A percentile compares a stretch with the other conserved stretches of the same genome.
phyloP scores from a whole-genome alignment of 2,329 filamentous ascomycete genomes.

The Diplodia mutila region DNA sequence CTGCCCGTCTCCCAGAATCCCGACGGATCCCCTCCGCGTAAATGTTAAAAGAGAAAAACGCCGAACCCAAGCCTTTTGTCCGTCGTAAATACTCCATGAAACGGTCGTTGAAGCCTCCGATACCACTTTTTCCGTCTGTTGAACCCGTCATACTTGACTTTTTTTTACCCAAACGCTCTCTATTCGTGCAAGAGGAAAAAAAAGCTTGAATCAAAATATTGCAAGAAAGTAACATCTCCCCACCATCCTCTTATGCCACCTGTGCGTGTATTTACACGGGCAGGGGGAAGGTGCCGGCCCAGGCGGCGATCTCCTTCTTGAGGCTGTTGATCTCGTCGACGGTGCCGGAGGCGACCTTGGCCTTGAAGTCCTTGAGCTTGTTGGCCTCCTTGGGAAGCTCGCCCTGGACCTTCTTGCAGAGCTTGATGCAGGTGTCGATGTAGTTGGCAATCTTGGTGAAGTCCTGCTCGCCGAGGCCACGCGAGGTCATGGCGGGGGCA shows the following conservation, averaged over 20 bases:
- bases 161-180: conserved; percentile 1
- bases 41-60: conserved; percentile 21
- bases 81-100: conserved; percentile 23
- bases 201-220: conserved; percentile 8
- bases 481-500: conserved; percentile 95
- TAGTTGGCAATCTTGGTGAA: conserved; percentile 80
- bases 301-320: conserved; percentile 85
- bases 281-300: conserved; percentile 90
- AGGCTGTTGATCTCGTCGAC: conserved; percentile 81
- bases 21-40: background rate
- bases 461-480: conserved; percentile 87
- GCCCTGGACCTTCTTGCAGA: conserved; percentile 85
- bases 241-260: background rate
- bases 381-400: conserved; percentile 93
- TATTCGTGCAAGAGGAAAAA: background rate
- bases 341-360: conserved; percentile 78
- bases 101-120: conserved; percentile 25
- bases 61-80: conserved; percentile 21
- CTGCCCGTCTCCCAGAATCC: background rate
- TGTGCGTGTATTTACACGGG: conserved; percentile 62
- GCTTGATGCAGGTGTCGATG: conserved; percentile 86
- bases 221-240: conserved; percentile 11
- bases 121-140: conserved; percentile 16
- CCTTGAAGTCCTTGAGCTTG: conserved; percentile 99
- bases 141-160: background rate